Evolutionary conservation across 768 basidiomycete genomes (phyloP), one percentile per base, ranked within the genome.

Genomic region (Suillus subalutaceus): DNA sequence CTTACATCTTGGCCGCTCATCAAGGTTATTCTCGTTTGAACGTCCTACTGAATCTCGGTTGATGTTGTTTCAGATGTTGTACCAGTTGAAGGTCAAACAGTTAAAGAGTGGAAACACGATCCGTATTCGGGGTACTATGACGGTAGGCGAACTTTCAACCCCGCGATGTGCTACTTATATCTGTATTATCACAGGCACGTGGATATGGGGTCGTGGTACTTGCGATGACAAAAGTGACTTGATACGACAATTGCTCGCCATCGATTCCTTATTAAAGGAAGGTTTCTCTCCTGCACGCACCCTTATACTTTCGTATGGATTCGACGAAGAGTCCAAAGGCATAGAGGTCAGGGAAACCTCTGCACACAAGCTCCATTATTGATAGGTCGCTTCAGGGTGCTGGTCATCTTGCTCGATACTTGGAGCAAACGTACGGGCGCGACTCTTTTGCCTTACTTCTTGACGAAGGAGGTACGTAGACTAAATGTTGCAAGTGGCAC

Each of bases 161-260:
- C 41, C 59, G 26, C 18, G 26, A 43, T 20, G 41, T 2, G 13
- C 26, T 58, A 23, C 43, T 6, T 15, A 7, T 15, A 26, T 37
- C 18, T 63, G 13, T 59, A 16, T 59, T 7, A n/a, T 18, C 15
- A n/a, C 62, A 79, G 85, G 84, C n/a, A 78, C 85, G 62, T 84
- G 81, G 66, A 81, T 94, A 20, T 93, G 91, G 91, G 93, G 93
- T 8, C 82, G 93, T 10, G 93, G 93, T 43, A 83, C 85, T 58
- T 80, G 79, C 3, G 92, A 94, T 71, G 90, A 92, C 78, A 93
- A 94, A 79, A 83, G 83, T 57, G 86, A 84, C 15, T 72, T 90
- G 38, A 85, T 90, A 66, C 82, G 83, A 32, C 32, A 84, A 83
- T 68, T 79, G 86, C 73, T 79, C 3, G 80, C 85, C 1, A 70